Percentiles rank a stretch among this genome's conserved stretches.
These are phyloP conservation scores for Xerocomus spinulosus DNA, from an alignment of 768 basidiomycete genomes.

Conservation along the genomic window DNA sequence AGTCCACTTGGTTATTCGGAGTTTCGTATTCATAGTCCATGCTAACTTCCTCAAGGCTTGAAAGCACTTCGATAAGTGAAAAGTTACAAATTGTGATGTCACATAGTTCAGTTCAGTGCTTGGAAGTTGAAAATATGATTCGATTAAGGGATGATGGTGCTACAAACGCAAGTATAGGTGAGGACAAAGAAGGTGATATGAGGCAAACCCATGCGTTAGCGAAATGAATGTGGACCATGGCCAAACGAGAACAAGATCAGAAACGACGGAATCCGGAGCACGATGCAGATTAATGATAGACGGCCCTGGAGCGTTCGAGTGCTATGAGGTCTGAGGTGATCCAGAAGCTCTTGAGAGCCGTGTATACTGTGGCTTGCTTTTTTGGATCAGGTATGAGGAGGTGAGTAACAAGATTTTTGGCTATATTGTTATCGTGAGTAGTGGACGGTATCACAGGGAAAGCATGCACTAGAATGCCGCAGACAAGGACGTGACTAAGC, in stretches of 20 bases:
- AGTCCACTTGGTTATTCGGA: too few species aligned
- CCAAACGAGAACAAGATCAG: background rate
- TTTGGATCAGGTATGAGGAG: constrained; percentile 56
- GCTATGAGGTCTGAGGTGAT: constrained; percentile 58
- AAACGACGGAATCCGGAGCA: background rate
- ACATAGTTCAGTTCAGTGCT: constrained; percentile 3
- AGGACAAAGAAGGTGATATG: background rate
- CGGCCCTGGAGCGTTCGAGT: constrained; percentile 40
- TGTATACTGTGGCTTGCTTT: constrained; percentile 58
- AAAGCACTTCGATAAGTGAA: constrained; percentile 1
- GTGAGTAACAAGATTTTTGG: constrained; percentile 52
- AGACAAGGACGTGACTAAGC: background rate
- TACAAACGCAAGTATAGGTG: constrained; percentile 1
- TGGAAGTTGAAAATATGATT: background rate
- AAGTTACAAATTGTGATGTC: constrained; percentile 1
- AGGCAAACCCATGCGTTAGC: background rate
- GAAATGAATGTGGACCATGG: background rate
- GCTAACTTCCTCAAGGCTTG: constrained; percentile 81
- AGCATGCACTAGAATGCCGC: background rate
- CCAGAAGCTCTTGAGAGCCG: constrained; percentile 62
- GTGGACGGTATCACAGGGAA: constrained; percentile 5
- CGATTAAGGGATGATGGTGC: background rate
- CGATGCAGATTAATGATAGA: background rate
- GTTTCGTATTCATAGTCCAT: constrained; percentile 64
- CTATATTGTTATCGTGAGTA: constrained; percentile 24